A percentile compares a stretch with the other conserved stretches of the same genome.
Conservation (phyloP, 164 flowering plant species). For the Magnolia sinica region DNA sequence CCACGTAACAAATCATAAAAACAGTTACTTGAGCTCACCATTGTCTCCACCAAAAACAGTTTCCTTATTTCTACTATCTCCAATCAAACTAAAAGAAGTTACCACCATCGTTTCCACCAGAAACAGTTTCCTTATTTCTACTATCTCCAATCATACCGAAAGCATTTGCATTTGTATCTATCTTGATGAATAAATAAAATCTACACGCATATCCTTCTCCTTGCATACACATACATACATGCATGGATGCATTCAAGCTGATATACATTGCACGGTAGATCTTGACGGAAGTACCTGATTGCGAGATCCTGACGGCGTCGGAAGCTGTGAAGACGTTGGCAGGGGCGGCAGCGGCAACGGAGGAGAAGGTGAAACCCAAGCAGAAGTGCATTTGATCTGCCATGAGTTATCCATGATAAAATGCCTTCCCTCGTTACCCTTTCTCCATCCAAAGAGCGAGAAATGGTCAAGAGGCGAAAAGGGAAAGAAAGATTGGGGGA, state of each 20-base stretch:
- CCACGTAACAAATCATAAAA: too few relatives aligned
- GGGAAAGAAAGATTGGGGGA: neutral
- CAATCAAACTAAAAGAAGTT: neutral
- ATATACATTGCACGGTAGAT: neutral
- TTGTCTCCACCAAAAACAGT: neutral
- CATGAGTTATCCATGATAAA: constrained; percentile 33
- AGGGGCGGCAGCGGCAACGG: constrained; percentile 18
- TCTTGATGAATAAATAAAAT: neutral
- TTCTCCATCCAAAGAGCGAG: constrained; percentile 17
- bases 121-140: neutral
- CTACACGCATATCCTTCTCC: neutral
- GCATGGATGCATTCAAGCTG: neutral
- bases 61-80: neutral
- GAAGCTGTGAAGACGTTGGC: constrained; percentile 16
- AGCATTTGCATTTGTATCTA: neutral
- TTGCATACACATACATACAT: neutral
- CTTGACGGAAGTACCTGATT: constrained; percentile 32
- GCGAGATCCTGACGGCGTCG: constrained; percentile 20
- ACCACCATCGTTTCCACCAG: neutral
- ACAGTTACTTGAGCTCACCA: neutral
- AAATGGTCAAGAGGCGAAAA: neutral
- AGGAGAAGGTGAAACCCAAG: constrained; percentile 22
- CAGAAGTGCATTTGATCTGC: constrained; percentile 31
- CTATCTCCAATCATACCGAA: neutral
- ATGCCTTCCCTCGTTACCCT: constrained; percentile 15